Percentiles rank a stretch among this genome's conserved stretches.
phyloP scores from a whole-genome alignment of 2,329 filamentous ascomycete species.

The Mycosphaerella sp. region DNA sequence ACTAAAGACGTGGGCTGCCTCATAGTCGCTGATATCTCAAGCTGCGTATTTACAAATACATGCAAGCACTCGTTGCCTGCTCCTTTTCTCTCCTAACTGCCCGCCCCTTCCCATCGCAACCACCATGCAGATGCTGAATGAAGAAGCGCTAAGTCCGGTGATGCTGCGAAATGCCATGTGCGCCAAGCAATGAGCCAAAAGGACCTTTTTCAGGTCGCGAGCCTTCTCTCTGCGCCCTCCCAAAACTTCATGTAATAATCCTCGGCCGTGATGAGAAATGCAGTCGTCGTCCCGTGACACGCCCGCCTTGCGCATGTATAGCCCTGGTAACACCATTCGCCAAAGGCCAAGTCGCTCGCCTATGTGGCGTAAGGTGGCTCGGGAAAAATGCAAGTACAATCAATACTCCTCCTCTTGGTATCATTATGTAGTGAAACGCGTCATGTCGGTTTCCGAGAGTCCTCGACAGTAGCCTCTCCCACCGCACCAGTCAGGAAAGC shows the following conservation, averaged over 20 bases:
- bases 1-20: neutral
- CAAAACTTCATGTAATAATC: slow-evolving; percentile 21
- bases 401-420: slow-evolving; percentile 4
- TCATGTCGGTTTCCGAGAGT: neutral
- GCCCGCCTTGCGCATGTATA: slow-evolving; percentile 20
- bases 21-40: slow-evolving; percentile 6
- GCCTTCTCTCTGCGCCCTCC: slow-evolving; percentile 18
- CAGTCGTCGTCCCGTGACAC: slow-evolving; percentile 20
- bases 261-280: slow-evolving; percentile 20
- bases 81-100: neutral
- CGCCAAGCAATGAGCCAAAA: slow-evolving; percentile 7
- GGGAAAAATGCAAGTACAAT: slow-evolving; percentile 16
- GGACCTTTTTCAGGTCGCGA: slow-evolving; percentile 6
- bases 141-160: neutral
- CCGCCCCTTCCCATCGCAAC: neutral
- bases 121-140: slow-evolving; percentile 20
- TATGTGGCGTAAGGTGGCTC: neutral
- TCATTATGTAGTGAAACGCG: slow-evolving; percentile 10
- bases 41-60: slow-evolving; percentile 14
- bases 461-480: too few relatives aligned
- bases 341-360: neutral
- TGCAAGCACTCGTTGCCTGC: slow-evolving; percentile 2
- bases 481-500: too few relatives aligned
- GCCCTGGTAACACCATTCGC: slow-evolving; percentile 11
- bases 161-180: slow-evolving; percentile 3